phyloP scores from a whole-genome alignment of 2,329 filamentous ascomycete species.

The Fusarium torreyae region DNA sequence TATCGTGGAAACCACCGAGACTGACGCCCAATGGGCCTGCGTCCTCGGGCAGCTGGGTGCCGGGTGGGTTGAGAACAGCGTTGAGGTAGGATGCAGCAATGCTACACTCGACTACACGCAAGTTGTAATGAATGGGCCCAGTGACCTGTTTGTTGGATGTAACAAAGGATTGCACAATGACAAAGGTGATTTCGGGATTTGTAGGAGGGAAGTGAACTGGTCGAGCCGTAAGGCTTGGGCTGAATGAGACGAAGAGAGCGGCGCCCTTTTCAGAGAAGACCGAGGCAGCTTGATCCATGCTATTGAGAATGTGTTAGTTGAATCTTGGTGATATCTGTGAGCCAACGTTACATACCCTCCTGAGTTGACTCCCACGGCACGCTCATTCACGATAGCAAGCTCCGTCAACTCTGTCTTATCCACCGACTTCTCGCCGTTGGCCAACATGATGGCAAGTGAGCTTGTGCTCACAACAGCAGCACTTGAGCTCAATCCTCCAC shows the following conservation, averaged over 20 bases:
- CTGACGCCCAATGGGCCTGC: slow-evolving; percentile 86
- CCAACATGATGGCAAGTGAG: slow-evolving; percentile 87
- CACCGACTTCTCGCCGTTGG: slow-evolving; percentile 83
- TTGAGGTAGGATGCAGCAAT: slow-evolving; percentile 82
- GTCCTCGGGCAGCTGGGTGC: slow-evolving; percentile 79
- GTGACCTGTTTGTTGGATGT: slow-evolving; percentile 95
- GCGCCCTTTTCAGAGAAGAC: slow-evolving; percentile 91
- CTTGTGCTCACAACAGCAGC: slow-evolving; percentile 94
- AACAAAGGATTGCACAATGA: slow-evolving; percentile 95
- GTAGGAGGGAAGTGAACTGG: slow-evolving; percentile 88
- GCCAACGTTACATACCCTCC: slow-evolving; percentile 76
- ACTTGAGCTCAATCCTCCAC: slow-evolving; percentile 92
- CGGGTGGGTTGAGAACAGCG: slow-evolving; percentile 69
- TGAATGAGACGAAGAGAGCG: slow-evolving; percentile 92
- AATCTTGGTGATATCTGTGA: neutral
- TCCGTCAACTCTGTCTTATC: slow-evolving; percentile 95
- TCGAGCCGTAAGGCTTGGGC: slow-evolving; percentile 80
- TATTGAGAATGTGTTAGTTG: slow-evolving; percentile 54
- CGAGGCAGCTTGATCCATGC: slow-evolving; percentile 97
- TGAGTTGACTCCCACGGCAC: slow-evolving; percentile 95
- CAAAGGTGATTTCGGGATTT: slow-evolving; percentile 86
- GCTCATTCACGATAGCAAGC: slow-evolving; percentile 93
- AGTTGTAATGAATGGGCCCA: slow-evolving; percentile 94
- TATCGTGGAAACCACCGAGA: slow-evolving; percentile 88
- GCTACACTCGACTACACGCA: slow-evolving; percentile 95